Evolutionary conservation across 768 basidiomycete genomes (phyloP).

Genomic region (Saitozyma sp.): DNA sequence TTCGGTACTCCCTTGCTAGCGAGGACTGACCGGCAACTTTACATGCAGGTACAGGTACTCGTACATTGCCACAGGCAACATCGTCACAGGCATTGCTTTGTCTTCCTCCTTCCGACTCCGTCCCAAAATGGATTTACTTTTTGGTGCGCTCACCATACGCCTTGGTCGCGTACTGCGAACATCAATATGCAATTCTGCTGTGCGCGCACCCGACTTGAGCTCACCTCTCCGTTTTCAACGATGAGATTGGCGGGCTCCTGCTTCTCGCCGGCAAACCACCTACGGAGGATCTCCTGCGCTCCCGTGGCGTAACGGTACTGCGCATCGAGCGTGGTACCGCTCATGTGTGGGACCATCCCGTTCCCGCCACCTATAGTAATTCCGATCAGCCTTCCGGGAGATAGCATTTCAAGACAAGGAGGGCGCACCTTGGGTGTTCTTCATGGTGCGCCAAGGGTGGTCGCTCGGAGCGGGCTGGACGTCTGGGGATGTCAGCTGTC

Average conservation of each 20-base stretch:
- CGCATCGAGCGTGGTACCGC: slow-evolving; percentile 82
- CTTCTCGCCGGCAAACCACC: slow-evolving; percentile 55
- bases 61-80: no score
- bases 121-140: no score
- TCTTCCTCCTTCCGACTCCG: no score
- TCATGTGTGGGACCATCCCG: slow-evolving; percentile 66
- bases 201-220: neutral
- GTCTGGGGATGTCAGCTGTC: slow-evolving; percentile 49
- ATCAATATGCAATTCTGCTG: neutral
- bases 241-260: slow-evolving; percentile 83
- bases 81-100: no score
- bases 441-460: slow-evolving; percentile 82
- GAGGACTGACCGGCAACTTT: no score
- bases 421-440: slow-evolving; percentile 67
- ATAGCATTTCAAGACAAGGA: no score
- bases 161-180: slow-evolving; percentile 37
- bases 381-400: no score
- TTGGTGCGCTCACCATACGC: slow-evolving; percentile 39
- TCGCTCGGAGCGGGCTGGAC: slow-evolving; percentile 82
- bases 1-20: no score
- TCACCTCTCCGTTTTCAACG: slow-evolving; percentile 62
- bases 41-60: no score
- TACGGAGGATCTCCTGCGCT: slow-evolving; percentile 46
- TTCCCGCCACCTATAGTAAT: slow-evolving; percentile 65
- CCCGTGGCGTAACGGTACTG: slow-evolving; percentile 76